Evolutionary conservation across 2,329 filamentous ascomycete species (phyloP), one percentile per base, ranked within the genome.

Genomic region (Thelonectria discophora): DNA sequence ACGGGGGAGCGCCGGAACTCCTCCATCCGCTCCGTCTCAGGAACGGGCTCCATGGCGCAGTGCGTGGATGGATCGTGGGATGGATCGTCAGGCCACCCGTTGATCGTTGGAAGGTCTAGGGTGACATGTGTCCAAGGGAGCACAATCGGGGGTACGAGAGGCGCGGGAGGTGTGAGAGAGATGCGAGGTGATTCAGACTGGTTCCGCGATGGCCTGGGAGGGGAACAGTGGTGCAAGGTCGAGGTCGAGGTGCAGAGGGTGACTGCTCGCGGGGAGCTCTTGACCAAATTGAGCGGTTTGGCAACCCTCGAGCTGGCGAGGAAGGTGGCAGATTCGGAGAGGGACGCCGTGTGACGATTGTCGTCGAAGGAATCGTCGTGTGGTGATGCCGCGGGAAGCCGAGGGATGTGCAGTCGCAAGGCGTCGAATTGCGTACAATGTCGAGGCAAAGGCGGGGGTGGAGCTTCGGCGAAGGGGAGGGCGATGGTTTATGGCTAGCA

Each of bases 1-100:
- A 87, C 77, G 66, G 86, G 85, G 54, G 85, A 83, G 56, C 85
- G 77, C 64, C 81, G 84, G 73, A 89, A 90, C 74, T 86, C 86
- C 80, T 89, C 86, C 83, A 90, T 86, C 66, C 86, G 82, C 80
- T 89, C 86, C 51, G 87, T 88, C 79, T 90, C 87, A 67, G 87
- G 87, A 71, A 90, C 87, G 60, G 87, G 86, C 76, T 90, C 87
- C 87, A 90, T 90, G 69, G 69, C 76, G 74, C 63, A 59, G 61
- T 68, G 63, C 3, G 7, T 13, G 34, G 34, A 37, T 37, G 34
- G 66, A 56, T 64, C 60, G 62, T 64, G 62, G 65, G 59, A 55
- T 66, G 66, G 65, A 57, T 65, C 55, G 53, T 66, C 55, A 53
- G 59, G 57, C 62, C 63, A 69, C 70, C 65, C 68, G 58, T 56